Conservation (phyloP, 257 asterid species). For the Coffea eugenioides region DNA sequence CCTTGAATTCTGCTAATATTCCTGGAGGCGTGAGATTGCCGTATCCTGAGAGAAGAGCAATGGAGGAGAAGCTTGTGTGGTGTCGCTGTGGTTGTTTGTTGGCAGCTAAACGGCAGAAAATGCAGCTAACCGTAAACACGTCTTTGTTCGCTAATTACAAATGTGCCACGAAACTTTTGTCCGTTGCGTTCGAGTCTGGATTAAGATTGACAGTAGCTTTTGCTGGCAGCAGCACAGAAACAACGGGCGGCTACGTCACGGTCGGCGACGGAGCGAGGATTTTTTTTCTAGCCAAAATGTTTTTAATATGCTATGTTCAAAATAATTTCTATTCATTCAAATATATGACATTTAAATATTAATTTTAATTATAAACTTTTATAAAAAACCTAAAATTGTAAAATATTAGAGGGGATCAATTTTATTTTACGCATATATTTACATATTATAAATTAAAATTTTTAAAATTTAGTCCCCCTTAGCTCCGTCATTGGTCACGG, state of each 20-base stretch:
- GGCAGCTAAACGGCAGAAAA: conserved; percentile 11
- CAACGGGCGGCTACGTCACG: conserved; percentile 1
- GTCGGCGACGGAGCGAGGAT: background rate
- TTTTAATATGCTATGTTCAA: too few species aligned
- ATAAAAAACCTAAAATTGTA: too few species aligned
- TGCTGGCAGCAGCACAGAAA: background rate
- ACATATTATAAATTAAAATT: too few species aligned
- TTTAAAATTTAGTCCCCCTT: too few species aligned
- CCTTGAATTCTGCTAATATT: conserved; percentile 10
- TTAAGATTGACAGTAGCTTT: background rate
- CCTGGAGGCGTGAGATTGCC: background rate
- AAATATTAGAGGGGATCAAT: too few species aligned
- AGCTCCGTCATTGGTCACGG: background rate
- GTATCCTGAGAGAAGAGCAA: background rate
- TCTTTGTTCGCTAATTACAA: conserved; percentile 2
- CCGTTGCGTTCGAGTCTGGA: conserved; percentile 1
- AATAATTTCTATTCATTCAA: too few species aligned
- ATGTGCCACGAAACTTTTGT: conserved; percentile 21
- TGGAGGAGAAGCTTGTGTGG: background rate
- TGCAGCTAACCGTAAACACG: background rate
- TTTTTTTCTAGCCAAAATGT: too few species aligned
- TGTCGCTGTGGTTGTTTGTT: conserved; percentile 5
- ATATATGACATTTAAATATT: too few species aligned
- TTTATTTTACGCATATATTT: too few species aligned
- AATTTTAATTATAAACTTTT: too few species aligned